Conservation (phyloP, 2,329 filamentous ascomycete species). For the Xylaria polymorpha region DNA sequence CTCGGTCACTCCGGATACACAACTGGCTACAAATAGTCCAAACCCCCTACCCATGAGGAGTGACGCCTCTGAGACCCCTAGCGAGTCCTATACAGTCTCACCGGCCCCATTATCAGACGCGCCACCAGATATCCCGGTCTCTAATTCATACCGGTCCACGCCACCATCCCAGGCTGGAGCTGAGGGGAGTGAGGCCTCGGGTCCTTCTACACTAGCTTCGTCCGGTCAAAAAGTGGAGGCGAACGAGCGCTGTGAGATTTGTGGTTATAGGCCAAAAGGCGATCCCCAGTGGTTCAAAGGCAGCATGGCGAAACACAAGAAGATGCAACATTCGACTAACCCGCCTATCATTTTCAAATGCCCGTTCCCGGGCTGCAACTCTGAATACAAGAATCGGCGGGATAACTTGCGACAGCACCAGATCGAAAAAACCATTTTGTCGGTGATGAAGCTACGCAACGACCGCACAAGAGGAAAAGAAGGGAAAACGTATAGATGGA, state of each 20-base stretch:
- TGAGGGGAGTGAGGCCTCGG: slow-evolving; percentile 31
- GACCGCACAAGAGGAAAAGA: slow-evolving; percentile 63
- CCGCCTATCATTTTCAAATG: slow-evolving; percentile 65
- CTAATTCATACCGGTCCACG: slow-evolving; percentile 37
- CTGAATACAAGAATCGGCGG: slow-evolving; percentile 65
- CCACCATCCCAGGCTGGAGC: slow-evolving; percentile 33
- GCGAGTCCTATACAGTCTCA: slow-evolving; percentile 39
- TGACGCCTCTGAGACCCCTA: slow-evolving; percentile 38
- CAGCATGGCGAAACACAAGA: slow-evolving; percentile 69
- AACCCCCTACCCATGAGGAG: slow-evolving; percentile 26
- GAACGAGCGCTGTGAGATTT: slow-evolving; percentile 61
- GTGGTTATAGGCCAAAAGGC: slow-evolving; percentile 66
- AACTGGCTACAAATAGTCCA: slow-evolving; percentile 19
- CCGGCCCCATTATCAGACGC: slow-evolving; percentile 38
- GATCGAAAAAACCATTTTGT: slow-evolving; percentile 67
- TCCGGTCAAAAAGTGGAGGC: slow-evolving; percentile 55
- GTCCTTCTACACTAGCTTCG: slow-evolving; percentile 37
- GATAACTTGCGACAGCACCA: slow-evolving; percentile 69
- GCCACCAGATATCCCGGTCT: slow-evolving; percentile 23
- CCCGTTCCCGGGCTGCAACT: slow-evolving; percentile 64
- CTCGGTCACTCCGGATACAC: slow-evolving; percentile 31
- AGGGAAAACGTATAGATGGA: slow-evolving; percentile 26
- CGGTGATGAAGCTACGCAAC: slow-evolving; percentile 51
- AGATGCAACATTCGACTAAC: slow-evolving; percentile 62
- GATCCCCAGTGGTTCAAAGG: slow-evolving; percentile 69